Evolutionary conservation across 2,329 filamentous ascomycete genomes (phyloP).

Genomic region (Cadophora sp.): DNA sequence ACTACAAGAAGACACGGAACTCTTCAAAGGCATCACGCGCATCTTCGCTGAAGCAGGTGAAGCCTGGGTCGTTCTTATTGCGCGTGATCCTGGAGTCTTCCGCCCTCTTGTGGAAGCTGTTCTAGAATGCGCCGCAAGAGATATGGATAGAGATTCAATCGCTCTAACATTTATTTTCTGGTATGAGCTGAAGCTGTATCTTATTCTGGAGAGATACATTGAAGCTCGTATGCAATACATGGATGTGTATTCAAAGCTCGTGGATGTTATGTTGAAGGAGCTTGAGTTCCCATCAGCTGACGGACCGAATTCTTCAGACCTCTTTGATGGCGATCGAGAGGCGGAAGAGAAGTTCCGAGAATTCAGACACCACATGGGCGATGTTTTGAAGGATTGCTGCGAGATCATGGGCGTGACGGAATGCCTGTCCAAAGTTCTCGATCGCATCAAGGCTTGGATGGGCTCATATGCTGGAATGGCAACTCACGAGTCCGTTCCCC

Average conservation of each 20-base stretch:
- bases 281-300: constrained; percentile 82
- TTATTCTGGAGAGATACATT: constrained; percentile 89
- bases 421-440: constrained; percentile 87
- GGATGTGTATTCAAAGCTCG: constrained; percentile 85
- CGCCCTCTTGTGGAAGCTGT: constrained; percentile 85
- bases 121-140: constrained; percentile 87
- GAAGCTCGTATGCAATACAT: constrained; percentile 78
- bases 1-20: constrained; percentile 82
- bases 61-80: constrained; percentile 91
- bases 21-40: constrained; percentile 86
- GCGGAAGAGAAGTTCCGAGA: constrained; percentile 96
- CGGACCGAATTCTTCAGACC: constrained; percentile 74
- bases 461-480: constrained; percentile 80
- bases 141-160: constrained; percentile 89
- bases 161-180: constrained; percentile 96
- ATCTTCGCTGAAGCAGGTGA: constrained; percentile 93
- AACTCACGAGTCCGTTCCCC: constrained; percentile 76
- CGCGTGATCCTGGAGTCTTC: constrained; percentile 82
- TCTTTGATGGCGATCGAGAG: constrained; percentile 95
- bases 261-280: constrained; percentile 91
- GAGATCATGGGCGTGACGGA: constrained; percentile 94
- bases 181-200: constrained; percentile 97
- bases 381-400: constrained; percentile 96
- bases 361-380: constrained; percentile 96
- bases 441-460: constrained; percentile 88